phyloP scores from a whole-genome alignment of 129 eudicot genomes.

The Lonicera japonica region DNA sequence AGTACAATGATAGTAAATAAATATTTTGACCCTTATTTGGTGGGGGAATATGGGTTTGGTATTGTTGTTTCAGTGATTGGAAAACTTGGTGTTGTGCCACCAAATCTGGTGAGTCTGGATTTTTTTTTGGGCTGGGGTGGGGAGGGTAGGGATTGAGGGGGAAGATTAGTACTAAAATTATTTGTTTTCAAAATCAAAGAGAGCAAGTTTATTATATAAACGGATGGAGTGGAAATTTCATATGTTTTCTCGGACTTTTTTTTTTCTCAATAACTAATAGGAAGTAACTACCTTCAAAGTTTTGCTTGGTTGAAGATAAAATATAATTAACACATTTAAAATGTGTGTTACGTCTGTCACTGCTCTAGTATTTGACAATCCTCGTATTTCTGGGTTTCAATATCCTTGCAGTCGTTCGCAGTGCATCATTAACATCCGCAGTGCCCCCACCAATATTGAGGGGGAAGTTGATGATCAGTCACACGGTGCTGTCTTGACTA shows the following conservation, averaged over 20 bases:
- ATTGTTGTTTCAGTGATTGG: not conserved
- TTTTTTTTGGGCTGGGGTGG: not conserved
- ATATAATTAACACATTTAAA: no score
- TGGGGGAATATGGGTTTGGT: not conserved
- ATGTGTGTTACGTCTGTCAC: not conserved
- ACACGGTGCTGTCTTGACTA: constrained; percentile 44
- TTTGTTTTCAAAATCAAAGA: no score
- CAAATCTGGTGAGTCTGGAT: not conserved
- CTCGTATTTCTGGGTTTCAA: not conserved
- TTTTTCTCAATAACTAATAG: not conserved
- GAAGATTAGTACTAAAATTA: not conserved
- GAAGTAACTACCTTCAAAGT: not conserved
- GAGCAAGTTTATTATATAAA: not conserved
- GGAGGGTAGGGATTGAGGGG: no score
- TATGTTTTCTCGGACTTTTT: no score
- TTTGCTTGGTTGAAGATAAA: not conserved
- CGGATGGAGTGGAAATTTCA: not conserved
- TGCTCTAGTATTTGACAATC: not conserved
- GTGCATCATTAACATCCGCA: constrained; percentile 74
- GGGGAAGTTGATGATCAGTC: constrained; percentile 30
- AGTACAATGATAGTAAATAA: not conserved
- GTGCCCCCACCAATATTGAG: constrained; percentile 24
- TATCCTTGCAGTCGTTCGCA: constrained; percentile 67
- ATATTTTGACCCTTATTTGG: not conserved
- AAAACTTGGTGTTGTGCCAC: not conserved